Conservation (phyloP, 1,139 yeast genomes). For the Diutina siamensis region DNA sequence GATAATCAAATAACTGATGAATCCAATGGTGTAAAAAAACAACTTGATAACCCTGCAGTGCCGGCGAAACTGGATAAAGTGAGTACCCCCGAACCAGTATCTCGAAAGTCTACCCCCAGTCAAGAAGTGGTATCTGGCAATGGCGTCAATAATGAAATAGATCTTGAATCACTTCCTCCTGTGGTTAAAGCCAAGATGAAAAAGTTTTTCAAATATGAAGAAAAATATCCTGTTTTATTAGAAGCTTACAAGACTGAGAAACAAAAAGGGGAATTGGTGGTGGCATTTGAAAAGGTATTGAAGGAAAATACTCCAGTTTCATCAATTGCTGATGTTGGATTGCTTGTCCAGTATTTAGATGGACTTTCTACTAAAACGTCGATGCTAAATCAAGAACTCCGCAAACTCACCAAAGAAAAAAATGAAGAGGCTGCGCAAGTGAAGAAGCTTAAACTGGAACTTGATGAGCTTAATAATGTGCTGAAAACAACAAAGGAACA, state of each 20-base stretch:
- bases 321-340: constrained; percentile 58
- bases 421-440: constrained; percentile 12
- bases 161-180: constrained; percentile 36
- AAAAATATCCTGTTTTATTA: constrained; percentile 70
- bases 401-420: constrained; percentile 13
- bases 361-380: constrained; percentile 52
- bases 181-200: constrained; percentile 50
- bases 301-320: constrained; percentile 75
- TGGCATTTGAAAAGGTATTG: constrained; percentile 55
- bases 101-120: no score
- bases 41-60: neutral
- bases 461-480: constrained; percentile 7
- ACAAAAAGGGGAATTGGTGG: constrained; percentile 51
- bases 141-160: constrained; percentile 12
- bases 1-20: neutral
- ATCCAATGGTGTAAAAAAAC: neutral
- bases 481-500: constrained; percentile 9
- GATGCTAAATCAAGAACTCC: constrained; percentile 42
- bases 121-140: no score
- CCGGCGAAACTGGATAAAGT: neutral
- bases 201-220: constrained; percentile 80
- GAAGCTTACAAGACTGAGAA: constrained; percentile 82
- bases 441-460: constrained; percentile 10
- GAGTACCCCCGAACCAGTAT: no score
- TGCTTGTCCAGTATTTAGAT: constrained; percentile 57